Evolutionary conservation across 2,329 filamentous ascomycete genomes (phyloP).

Genomic region (Cladophialophora carrionii): DNA sequence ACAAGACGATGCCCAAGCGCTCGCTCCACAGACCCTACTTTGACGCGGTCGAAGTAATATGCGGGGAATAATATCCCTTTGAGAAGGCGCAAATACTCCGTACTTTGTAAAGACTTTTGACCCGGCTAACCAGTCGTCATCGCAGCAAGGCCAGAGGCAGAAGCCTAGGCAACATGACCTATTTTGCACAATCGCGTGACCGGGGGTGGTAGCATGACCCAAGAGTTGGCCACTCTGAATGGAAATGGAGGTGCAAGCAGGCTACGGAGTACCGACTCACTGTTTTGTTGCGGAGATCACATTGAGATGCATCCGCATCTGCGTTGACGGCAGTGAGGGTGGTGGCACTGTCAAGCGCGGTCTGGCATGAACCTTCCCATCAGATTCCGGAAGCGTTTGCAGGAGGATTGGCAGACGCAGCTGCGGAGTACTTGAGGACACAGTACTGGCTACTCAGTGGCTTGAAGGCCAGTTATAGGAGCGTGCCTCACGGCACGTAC

Average conservation of each 20-base stretch:
- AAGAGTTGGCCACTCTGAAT: neutral
- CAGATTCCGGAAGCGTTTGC: neutral
- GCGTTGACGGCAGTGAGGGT: neutral
- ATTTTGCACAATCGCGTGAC: conserved; percentile 10
- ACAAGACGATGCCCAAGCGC: neutral
- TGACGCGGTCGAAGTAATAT: too few relatives aligned
- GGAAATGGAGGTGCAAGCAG: neutral
- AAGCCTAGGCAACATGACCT: neutral
- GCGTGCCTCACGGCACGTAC: conserved; percentile 8
- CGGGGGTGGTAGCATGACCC: neutral
- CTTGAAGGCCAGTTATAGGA: conserved; percentile 6
- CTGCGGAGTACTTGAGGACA: too few relatives aligned
- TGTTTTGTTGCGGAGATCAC: conserved; percentile 6
- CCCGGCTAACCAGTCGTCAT: conserved; percentile 3
- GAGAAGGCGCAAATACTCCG: neutral
- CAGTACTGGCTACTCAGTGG: neutral
- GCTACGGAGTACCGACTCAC: conserved; percentile 11
- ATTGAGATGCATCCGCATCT: conserved; percentile 1
- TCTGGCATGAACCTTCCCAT: neutral
- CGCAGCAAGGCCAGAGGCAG: neutral
- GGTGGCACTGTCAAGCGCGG: neutral
- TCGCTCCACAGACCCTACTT: neutral
- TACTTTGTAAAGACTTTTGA: neutral
- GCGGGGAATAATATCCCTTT: neutral
- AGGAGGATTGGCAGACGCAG: neutral